Conservation (phyloP, 768 basidiomycete genomes). For the Naematelia encephala region DNA sequence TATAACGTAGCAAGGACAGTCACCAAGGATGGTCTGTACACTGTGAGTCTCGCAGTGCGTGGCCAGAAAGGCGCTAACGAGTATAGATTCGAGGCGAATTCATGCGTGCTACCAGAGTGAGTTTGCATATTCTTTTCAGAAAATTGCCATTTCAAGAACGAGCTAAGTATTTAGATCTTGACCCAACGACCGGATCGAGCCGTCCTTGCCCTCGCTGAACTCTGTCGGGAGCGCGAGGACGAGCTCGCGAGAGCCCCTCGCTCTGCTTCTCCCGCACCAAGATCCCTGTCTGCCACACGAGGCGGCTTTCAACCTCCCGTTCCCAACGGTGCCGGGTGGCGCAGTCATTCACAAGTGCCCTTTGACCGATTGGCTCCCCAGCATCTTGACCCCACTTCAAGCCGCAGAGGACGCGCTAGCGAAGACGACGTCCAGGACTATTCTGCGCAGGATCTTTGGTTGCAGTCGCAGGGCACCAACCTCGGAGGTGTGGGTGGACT, state of each 20-base stretch:
- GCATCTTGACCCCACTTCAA: conserved; percentile 24
- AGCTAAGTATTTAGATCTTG: conserved; percentile 60
- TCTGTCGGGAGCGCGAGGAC: conserved; percentile 81
- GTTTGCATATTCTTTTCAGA: no score
- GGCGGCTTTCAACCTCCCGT: conserved; percentile 30
- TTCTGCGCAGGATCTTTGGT: conserved; percentile 49
- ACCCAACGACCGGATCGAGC: conserved; percentile 74
- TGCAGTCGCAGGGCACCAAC: conserved; percentile 44
- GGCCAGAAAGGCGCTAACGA: neutral
- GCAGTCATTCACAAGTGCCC: conserved; percentile 42
- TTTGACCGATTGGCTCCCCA: conserved; percentile 39
- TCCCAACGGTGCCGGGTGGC: conserved; percentile 29
- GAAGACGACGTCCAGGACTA: conserved; percentile 26
- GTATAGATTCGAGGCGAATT: conserved; percentile 93
- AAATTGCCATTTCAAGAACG: no score
- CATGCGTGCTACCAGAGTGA: conserved; percentile 73
- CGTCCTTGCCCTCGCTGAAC: conserved; percentile 73
- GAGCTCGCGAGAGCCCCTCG: conserved; percentile 51
- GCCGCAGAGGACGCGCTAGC: conserved; percentile 31
- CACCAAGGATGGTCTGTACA: conserved; percentile 91
- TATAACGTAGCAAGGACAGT: conserved; percentile 97
- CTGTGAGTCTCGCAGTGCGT: conserved; percentile 56
- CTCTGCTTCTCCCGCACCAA: conserved; percentile 47
- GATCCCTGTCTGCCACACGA: conserved; percentile 33
- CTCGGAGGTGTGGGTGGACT: conserved; percentile 35